Conservation (phyloP, 2,329 filamentous ascomycete genomes). For the Akanthomyces uredinophilus region DNA sequence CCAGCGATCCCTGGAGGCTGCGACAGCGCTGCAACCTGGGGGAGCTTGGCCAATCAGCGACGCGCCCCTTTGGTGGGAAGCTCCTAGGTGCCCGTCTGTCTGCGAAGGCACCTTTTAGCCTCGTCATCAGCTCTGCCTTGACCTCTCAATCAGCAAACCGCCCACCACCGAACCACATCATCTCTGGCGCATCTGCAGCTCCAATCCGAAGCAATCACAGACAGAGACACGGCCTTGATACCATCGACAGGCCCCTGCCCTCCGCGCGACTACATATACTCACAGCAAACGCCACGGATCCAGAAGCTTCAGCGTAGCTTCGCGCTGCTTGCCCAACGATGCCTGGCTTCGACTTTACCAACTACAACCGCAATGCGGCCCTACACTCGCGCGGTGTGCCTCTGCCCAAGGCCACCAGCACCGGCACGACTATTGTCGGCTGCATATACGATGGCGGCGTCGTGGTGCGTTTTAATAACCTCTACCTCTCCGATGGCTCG, state of each 20-base stretch:
- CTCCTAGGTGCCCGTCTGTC: conserved; percentile 18
- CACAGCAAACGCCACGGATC: not conserved
- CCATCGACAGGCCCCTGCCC: not conserved
- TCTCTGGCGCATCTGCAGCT: not conserved
- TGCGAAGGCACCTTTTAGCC: conserved; percentile 32
- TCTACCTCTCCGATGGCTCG: not conserved
- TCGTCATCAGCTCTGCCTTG: conserved; percentile 45
- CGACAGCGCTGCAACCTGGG: conserved; percentile 11
- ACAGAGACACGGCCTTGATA: not conserved
- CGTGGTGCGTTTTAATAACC: conserved; percentile 56
- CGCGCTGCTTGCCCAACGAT: conserved; percentile 43
- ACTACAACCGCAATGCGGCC: conserved; percentile 98
- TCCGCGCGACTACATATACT: not conserved
- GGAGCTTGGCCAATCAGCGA: conserved; percentile 24
- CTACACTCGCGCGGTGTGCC: conserved; percentile 92
- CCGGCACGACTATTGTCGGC: conserved; percentile 96
- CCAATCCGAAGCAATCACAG: not conserved
- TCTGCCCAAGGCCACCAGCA: conserved; percentile 95
- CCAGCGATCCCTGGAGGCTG: not conserved
- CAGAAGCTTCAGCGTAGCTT: not conserved
- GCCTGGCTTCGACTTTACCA: conserved; percentile 98
- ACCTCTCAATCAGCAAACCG: conserved; percentile 3
- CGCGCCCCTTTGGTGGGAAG: conserved; percentile 17
- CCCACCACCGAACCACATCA: not conserved
- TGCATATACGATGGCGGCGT: conserved; percentile 96